Evolutionary conservation across 1,284 basidiomycete genomes (phyloP), one percentile per base, ranked within the genome.

Genomic region (Ustilago xerochloae): DNA sequence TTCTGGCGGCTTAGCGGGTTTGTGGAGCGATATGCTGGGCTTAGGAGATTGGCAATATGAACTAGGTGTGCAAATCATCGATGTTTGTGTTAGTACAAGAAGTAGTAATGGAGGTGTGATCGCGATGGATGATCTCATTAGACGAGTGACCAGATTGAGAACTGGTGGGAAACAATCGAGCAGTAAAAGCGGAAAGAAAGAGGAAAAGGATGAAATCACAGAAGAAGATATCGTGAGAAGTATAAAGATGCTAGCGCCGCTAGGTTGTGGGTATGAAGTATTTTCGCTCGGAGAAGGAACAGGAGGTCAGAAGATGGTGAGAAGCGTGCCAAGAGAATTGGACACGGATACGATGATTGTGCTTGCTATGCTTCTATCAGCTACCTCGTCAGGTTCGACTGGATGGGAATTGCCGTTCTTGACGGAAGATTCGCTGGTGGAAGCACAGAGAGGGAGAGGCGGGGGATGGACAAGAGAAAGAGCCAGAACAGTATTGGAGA

Each of bases 11-110:
- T 86, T 91, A 24, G 90, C 90, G 68, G 92, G 92, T n/a, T 90
- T 93, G 3, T 94, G 92, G 91, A 83, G 81, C 59, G 94, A 94
- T 82, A 86, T 93, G 79, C 88, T 97, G 16, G 93, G 93, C 0
- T 76, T 88, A 24, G 90, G 93, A 7, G 97, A 99, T 84, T 99
- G 93, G 93, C 92, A 94, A 80, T 93, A 93, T 84, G 95, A 97
- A 80, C 89, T 99, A 1, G 93, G 93, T 3, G 93, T 98, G 26
- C 96, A 99, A 87, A 92, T 99, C 70, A 94, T 99, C 49, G 96
- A 99, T 83, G 90, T 99, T 16, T 98, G 96, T 80, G 91, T 98
- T 30, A 91, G 90, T 81, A 96, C 93, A 9, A 87, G 95, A 43
- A 90, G 91, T 61, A 86, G 90, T 43, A 97, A 97, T 75, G 96